Conservation (phyloP, 306 rosid genomes). For the Albizia julibrissin region DNA sequence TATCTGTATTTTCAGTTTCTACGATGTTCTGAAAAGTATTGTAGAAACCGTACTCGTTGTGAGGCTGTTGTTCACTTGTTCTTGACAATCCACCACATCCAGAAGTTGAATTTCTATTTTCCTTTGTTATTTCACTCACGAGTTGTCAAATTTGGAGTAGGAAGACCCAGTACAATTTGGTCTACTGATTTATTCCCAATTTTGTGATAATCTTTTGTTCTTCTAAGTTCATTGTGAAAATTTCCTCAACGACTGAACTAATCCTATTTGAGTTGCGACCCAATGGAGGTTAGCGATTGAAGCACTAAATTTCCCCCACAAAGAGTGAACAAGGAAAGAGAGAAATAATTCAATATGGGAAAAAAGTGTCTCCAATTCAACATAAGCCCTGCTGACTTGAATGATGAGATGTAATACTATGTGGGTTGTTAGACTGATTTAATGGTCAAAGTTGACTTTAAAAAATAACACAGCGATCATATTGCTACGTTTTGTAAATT, state of each 20-base stretch:
- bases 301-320: too few relatives aligned
- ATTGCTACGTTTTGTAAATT: too few relatives aligned
- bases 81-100: neutral
- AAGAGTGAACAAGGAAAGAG: too few relatives aligned
- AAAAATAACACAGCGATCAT: too few relatives aligned
- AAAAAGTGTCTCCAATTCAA: too few relatives aligned
- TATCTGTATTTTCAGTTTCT: neutral
- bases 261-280: neutral
- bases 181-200: neutral
- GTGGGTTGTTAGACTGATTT: too few relatives aligned
- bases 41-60: neutral
- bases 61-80: too few relatives aligned
- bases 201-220: neutral
- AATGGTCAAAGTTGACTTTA: too few relatives aligned
- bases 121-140: neutral
- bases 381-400: too few relatives aligned
- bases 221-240: conserved; percentile 15
- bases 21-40: neutral
- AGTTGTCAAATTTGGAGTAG: neutral
- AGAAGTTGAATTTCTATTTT: conserved; percentile 2
- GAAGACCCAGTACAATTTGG: neutral
- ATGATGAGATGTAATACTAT: too few relatives aligned
- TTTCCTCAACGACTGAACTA: neutral
- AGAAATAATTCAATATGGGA: too few relatives aligned
- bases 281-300: too few relatives aligned